phyloP scores from a whole-genome alignment of 352 stramenopile species.

The Globisporangium orthogonon region DNA sequence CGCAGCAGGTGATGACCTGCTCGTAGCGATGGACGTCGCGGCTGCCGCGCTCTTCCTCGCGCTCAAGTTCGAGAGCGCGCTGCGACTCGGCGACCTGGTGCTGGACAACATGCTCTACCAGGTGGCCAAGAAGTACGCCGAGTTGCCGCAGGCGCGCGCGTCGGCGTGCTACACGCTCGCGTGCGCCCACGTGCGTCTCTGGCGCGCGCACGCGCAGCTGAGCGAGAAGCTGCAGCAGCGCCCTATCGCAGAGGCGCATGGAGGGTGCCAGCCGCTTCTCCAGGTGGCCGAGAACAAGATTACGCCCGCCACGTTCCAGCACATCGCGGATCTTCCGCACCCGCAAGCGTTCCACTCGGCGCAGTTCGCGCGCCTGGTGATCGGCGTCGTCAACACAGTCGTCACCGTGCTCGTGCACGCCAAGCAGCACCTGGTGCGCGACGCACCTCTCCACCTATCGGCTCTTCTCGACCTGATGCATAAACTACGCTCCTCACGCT shows the following conservation, averaged over 20 bases:
- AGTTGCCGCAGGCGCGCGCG: conserved; percentile 33
- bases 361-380: conserved; percentile 43
- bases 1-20: conserved; percentile 18
- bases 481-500: background rate
- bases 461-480: too few relatives aligned
- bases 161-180: conserved; percentile 31
- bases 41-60: conserved; percentile 46
- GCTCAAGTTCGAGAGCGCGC: conserved; percentile 30
- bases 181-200: conserved; percentile 48
- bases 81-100: conserved; percentile 52
- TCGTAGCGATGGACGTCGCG: conserved; percentile 43
- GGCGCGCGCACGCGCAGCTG: conserved; percentile 27
- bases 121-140: conserved; percentile 63
- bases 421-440: conserved; percentile 27
- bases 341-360: conserved; percentile 27
- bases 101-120: conserved; percentile 79
- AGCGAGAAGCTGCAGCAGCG: conserved; percentile 12
- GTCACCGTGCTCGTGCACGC: conserved; percentile 24
- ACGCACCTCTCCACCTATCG: background rate
- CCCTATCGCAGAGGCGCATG: background rate
- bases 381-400: conserved; percentile 36
- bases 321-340: conserved; percentile 32
- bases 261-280: conserved; percentile 5
- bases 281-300: conserved; percentile 8
- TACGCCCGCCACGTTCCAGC: conserved; percentile 11